Base-by-base conservation (phyloP, 192 early-diverging fungal species). In the Backusella tuberculispora region DNA sequence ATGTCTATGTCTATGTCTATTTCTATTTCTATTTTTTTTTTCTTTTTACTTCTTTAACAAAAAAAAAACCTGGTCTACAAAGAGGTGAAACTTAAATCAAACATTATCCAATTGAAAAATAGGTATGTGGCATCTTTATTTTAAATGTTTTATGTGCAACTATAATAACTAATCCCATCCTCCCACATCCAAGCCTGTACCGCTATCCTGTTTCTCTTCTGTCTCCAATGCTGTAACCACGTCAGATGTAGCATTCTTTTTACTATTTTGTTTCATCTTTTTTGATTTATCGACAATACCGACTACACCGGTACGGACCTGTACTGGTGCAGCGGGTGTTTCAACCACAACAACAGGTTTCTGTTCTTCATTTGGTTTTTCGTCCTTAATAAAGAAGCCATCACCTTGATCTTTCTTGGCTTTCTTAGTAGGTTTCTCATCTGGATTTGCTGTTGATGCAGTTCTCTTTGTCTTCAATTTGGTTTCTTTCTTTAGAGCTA, bases 351-450 rank as follows among this genome's bases (percentile, higher is more conserved):
- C 24, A 8, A 37, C 74, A 47, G 77, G 37, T 6, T 53, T 26
- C 45, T 60, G 41, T 15, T 24, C 76, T 60, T 75, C 67, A 14
- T 71, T 75, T 9, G 66, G 63, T 38, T 78, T 80, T 6, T 76
- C 53, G 21, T 74, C 74, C 63, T 74, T 74, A 38, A 71, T 17
- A 66, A 85, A 80, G 75, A 85, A 83, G 10, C n/a, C 37, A 10
- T 77, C 74, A 12, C 63, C 63, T 56, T 78, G 76, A 64, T 81
- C 77, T 26, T 84, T 80, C 73, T 81, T 84, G 42, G 37, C 66
- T 15, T 42, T 48, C 63, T 78, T 75, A 41, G 24, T 24, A 45
- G 56, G 66, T 26, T 78, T 68, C 1, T 45, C 65, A 43, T 84
- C 76, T 64, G 76, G 71, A 26, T 7, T 46, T 24, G 21, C 50